These are phyloP conservation scores for Microbotryum intermedium DNA, from an alignment of 1,284 basidiomycete genomes.

Conservation along the genomic window DNA sequence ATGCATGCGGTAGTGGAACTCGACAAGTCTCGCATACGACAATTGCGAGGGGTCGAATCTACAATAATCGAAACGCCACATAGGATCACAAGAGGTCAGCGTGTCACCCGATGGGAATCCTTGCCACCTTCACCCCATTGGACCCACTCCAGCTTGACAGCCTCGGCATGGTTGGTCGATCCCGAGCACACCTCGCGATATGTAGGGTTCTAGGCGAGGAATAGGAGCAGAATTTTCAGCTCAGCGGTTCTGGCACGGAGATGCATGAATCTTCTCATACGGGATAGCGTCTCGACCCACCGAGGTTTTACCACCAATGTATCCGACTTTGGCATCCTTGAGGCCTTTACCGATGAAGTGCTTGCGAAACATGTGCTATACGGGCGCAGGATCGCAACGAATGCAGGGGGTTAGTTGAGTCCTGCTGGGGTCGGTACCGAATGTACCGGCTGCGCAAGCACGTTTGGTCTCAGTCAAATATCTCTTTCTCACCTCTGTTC, in stretches of 20 bases:
- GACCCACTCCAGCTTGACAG: conserved; percentile 74
- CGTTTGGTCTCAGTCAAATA: background rate
- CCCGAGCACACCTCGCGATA: conserved; percentile 77
- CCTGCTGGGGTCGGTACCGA: no score
- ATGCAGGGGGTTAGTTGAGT: background rate
- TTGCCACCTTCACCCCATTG: conserved; percentile 38
- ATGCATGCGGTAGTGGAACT: conserved; percentile 71
- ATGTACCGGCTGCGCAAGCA: background rate
- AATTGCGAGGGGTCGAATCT: conserved; percentile 17
- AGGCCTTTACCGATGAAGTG: conserved; percentile 19
- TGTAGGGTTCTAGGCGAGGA: conserved; percentile 32
- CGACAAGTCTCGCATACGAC: conserved; percentile 41
- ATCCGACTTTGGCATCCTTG: conserved; percentile 32
- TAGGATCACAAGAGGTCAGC: background rate
- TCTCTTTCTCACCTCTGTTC: background rate
- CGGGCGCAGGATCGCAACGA: background rate
- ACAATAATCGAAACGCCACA: background rate
- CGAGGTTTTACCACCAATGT: conserved; percentile 27
- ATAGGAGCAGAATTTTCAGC: background rate
- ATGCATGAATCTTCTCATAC: background rate
- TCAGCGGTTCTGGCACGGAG: background rate
- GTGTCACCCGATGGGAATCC: conserved; percentile 53
- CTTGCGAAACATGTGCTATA: conserved; percentile 31
- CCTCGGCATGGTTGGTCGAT: conserved; percentile 80
- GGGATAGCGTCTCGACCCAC: background rate